Conservation (phyloP, 345 rosid genomes). For the Firmiana major region DNA sequence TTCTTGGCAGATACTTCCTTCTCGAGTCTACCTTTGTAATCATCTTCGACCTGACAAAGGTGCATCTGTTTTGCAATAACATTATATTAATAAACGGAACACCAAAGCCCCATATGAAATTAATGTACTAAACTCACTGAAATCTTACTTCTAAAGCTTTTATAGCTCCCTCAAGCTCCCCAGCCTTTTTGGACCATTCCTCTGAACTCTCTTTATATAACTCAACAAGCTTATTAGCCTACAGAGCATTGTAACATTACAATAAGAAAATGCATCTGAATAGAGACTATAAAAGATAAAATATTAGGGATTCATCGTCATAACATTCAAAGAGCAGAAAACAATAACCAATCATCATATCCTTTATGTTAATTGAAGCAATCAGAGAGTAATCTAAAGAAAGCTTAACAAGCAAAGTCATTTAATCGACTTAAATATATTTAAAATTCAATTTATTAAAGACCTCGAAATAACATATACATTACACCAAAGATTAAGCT, state of each 20-base stretch:
- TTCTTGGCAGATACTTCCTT: slow-evolving; percentile 63
- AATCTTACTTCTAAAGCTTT: slow-evolving; percentile 82
- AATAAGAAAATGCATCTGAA: slow-evolving; percentile 7
- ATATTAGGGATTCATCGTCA: background rate
- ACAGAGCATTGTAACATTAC: slow-evolving; percentile 11
- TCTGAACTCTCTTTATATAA: slow-evolving; percentile 87
- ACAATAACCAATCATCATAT: background rate
- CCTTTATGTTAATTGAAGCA: background rate
- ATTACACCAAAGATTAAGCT: background rate
- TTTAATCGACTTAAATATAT: background rate
- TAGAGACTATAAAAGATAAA: background rate
- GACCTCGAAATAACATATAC: background rate
- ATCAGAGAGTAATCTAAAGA: background rate
- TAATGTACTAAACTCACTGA: slow-evolving; percentile 1
- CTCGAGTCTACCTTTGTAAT: slow-evolving; percentile 70
- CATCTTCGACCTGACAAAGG: slow-evolving; percentile 64
- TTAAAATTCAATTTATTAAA: background rate
- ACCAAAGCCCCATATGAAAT: background rate
- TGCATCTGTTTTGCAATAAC: slow-evolving; percentile 46
- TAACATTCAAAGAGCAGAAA: background rate
- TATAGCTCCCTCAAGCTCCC: slow-evolving; percentile 95
- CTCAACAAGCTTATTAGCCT: slow-evolving; percentile 89
- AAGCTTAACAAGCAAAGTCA: background rate
- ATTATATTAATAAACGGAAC: slow-evolving; percentile 19
- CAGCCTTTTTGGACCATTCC: slow-evolving; percentile 92